Evolutionary conservation across 495 filamentous ascomycete genomes (phyloP).

Genomic region (Talaromyces adpressus): DNA sequence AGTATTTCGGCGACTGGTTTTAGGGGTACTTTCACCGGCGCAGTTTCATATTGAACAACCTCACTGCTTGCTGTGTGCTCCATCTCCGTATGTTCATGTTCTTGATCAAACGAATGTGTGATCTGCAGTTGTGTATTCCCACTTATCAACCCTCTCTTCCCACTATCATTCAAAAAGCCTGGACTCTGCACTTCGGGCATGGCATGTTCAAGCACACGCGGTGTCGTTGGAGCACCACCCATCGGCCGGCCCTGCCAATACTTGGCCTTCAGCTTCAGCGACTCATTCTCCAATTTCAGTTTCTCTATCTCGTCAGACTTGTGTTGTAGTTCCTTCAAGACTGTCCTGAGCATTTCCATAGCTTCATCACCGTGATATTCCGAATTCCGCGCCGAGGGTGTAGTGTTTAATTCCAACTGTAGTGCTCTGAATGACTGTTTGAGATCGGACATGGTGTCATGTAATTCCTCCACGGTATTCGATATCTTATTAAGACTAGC

Average conservation of each 20-base stretch:
- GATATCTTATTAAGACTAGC: constrained; percentile 38
- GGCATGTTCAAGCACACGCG: constrained; percentile 8
- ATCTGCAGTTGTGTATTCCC: constrained; percentile 20
- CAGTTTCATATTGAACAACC: neutral
- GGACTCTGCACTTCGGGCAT: constrained; percentile 33
- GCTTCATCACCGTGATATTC: neutral
- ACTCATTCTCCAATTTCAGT: constrained; percentile 38
- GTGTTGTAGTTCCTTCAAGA: constrained; percentile 35
- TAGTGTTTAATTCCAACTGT: constrained; percentile 33
- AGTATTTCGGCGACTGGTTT: constrained; percentile 13
- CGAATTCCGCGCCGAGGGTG: constrained; percentile 10
- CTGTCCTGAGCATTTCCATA: constrained; percentile 38
- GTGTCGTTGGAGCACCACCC: constrained; percentile 5
- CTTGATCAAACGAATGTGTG: constrained; percentile 33
- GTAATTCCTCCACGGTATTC: constrained; percentile 35
- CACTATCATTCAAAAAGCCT: constrained; percentile 29
- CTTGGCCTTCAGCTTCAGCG: constrained; percentile 34
- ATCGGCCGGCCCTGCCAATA: constrained; percentile 27
- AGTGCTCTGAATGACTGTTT: constrained; percentile 37
- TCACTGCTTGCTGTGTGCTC: constrained; percentile 9
- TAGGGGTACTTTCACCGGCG: constrained; percentile 19
- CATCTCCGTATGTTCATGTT: constrained; percentile 22
- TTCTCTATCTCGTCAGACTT: constrained; percentile 43
- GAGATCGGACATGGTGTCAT: constrained; percentile 40
- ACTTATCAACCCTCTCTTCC: constrained; percentile 31